Base-by-base conservation (phyloP, 2,329 filamentous ascomycete genomes). In the Fusarium papillatum region DNA sequence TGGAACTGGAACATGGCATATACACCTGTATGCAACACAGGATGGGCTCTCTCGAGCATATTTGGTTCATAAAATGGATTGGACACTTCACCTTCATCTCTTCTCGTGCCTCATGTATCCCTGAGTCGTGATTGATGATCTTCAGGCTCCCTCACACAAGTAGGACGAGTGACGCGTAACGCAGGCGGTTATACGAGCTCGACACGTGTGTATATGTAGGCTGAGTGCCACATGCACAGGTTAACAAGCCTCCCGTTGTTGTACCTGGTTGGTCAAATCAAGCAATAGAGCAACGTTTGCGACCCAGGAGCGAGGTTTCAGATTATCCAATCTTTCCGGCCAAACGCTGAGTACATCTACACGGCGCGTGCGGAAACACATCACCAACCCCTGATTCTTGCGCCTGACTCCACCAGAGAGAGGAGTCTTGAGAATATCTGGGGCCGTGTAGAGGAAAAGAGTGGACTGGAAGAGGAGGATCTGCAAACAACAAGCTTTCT, bases 11-110 rank as follows among this genome's bases (percentile, higher is more conserved):
- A 63, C 50, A 76, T 65, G 43, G 71, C 73, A 76, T 75, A 75
- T 71, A 72, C 65, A 41, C 36, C 61, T 74, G 26, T 29, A 50
- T 64, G 68, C 38, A 29, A 55, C 38, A 43, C 34, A 60, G 71
- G 71, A 71, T 63, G 68, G 71, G 68, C 74, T 76, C 74, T 66
- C 68, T 72, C 34, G 71, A 66, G 74, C 64, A 59, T 29, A 50
- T 31, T 31, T 65, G 57, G 48, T 50, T 73, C 69, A n/a, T 46
- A 41, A 66, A 41, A 48, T 60, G 16, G n/a, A 60, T 24, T 26
- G 17, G 36, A 59, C 31, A 22, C 26, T 34, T 66, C 26, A 29
- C 8, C 31, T 26, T 43, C n/a, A 22, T 16, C 22, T 73, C 50
- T 57, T 66, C 43, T 55, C 34, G 39, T 34, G n/a, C 63, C 17